A percentile compares a stretch with the other conserved stretches of the same genome.
Conservation (phyloP, 2,329 filamentous ascomycete genomes). For the Alternaria gansuensis region DNA sequence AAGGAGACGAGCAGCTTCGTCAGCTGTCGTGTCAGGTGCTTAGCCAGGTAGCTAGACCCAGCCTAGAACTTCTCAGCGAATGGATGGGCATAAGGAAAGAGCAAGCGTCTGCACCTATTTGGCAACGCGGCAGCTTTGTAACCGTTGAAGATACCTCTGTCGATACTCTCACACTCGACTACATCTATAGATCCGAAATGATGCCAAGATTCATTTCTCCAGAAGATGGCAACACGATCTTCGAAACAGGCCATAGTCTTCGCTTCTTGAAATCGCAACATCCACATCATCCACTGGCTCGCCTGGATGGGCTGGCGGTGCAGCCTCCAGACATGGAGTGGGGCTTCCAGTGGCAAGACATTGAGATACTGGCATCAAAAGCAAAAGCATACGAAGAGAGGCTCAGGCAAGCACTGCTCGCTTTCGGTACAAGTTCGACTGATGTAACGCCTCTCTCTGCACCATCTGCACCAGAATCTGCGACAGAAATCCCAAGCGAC, state of each 20-base stretch:
- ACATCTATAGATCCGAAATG: conserved; percentile 68
- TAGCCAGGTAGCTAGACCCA: conserved; percentile 69
- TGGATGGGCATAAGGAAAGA: conserved; percentile 74
- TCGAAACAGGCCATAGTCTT: conserved; percentile 80
- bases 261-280: conserved; percentile 76
- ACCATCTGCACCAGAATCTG: neutral
- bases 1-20: conserved; percentile 68
- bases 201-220: conserved; percentile 76
- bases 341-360: conserved; percentile 76
- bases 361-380: conserved; percentile 69
- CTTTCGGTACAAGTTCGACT: conserved; percentile 29
- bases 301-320: conserved; percentile 59
- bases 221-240: conserved; percentile 76
- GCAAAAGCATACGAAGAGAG: conserved; percentile 63
- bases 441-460: neutral
- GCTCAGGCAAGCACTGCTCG: conserved; percentile 43
- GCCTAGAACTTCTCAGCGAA: conserved; percentile 72
- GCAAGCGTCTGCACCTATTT: conserved; percentile 37
- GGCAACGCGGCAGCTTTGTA: conserved; percentile 45
- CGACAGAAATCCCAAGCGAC: conserved; percentile 3
- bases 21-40: conserved; percentile 74
- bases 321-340: conserved; percentile 69
- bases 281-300: conserved; percentile 73
- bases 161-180: conserved; percentile 58
- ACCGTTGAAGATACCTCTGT: conserved; percentile 38